Evolutionary conservation across 1,139 yeast genomes (phyloP), one percentile per base, ranked within the genome.

Genomic region (Trichomonascaceae sp.): DNA sequence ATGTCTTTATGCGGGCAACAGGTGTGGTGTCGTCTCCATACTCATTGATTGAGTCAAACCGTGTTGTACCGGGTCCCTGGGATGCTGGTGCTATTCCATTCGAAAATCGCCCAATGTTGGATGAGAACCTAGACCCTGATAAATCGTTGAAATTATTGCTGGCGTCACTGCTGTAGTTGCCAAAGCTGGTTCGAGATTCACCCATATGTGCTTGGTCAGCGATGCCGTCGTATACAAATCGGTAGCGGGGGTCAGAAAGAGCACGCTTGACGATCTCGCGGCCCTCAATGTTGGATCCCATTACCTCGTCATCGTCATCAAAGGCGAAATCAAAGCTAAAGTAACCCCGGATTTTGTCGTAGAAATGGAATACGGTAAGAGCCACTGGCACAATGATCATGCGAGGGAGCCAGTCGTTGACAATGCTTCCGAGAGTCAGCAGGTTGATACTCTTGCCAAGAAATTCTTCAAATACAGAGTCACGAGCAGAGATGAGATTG

Each of bases 401-500:
- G 43, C 93, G 61, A 1, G 94, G 94, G 9, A 81, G 58, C 68
- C 84, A 67, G 47, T 74, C 74, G 51, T 80, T 80, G 56, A 81
- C 67, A 44, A 74, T 65, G 39, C 73, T 73, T 44, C 89, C 87
- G 26, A 81, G 62, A 3, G 85, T 79, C 3, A 87, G 76, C 39
- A 81, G 59, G 46, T 79, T 79, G 48, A 82, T 76, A 15, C 81
- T 76, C 43, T 70, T 66, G 14, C 93, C 93, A 41, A 78, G 67
- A 64, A 87, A 80, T 34, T 59, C 59, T 32, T 62, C 62, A 45
- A 60, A 61, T 16, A 59, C 64, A 2, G 64, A 59, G 16, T 59
- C 61, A 34, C 64, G 53, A 17, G 70, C 62, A 9, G 73, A 64
- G 40, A 78, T 65, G 33, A 82, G 60, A 26, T 81, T 79, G 37